Evolutionary conservation across 2,329 filamentous ascomycete genomes (phyloP), one percentile per base, ranked within the genome.

Genomic region (Microcyclospora pomicola): DNA sequence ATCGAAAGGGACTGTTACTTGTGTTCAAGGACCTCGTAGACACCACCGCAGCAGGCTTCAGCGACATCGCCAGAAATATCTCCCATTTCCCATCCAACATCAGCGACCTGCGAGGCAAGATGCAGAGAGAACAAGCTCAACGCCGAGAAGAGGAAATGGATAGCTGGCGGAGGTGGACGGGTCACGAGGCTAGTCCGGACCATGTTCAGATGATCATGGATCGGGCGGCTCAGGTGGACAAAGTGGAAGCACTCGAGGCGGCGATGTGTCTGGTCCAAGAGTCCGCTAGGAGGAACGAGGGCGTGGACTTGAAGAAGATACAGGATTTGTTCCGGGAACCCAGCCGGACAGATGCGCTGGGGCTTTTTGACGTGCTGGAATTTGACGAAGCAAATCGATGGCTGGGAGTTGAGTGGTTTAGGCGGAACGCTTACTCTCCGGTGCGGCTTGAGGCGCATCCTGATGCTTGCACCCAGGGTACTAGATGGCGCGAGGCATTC

Each of bases 11-110:
- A 42, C 71, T 73, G 1, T 76, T 77, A 55, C 66, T 74, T 39
- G 62, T 67, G 24, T 76, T 77, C 58, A 73, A 74, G 47, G 70
- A 68, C 44, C 75, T 72, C 52, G 70, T 73, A 39, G 73, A 78
- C 48, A 66, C 69, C 34, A 69, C 72, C 40, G 64, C 76, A 47
- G 67, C 65, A 7, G 68, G 66, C 12, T 55, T 77, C 36, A 55
- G 49, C 13, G 38, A 48, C 9, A 47, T 45, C 38, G 40, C 76
- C 39, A 67, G 68, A 43, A 64, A 24, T 7, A 24, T 24, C 19
- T 24, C 19, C 19, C 19, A 64, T 13, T 58, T 75, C 38, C 67
- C 69, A 40, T 62, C 65, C 19, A 55, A 69, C 31, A 59, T 67
- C 13, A 59, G 62, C 3, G 52, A 59, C 14, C 38, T 51, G 11